A percentile compares a stretch with the other conserved stretches of the same genome.
These are phyloP conservation scores for Solanum hybrid DNA, from an alignment of 305 asterid genomes.

Conservation along the genomic window DNA sequence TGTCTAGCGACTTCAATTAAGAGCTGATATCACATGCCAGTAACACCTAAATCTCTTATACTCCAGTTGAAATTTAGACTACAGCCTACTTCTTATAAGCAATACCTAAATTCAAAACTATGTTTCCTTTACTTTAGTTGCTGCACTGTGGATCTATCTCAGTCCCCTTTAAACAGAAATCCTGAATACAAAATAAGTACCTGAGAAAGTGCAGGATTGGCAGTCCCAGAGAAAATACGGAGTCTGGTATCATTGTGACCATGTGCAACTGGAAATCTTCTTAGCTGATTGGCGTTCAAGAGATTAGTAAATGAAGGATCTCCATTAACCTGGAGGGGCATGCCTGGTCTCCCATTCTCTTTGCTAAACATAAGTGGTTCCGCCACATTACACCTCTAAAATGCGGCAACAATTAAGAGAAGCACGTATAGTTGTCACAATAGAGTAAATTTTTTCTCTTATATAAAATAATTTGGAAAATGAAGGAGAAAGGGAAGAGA, in stretches of 20 bases:
- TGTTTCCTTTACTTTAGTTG: neutral
- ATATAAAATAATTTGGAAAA: neutral
- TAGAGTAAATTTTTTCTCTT: neutral
- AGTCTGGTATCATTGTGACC: constrained; percentile 49
- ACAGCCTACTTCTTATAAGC: neutral
- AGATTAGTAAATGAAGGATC: constrained; percentile 49
- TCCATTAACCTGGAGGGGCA: constrained; percentile 18
- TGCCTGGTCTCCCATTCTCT: constrained; percentile 43
- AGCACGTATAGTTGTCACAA: neutral
- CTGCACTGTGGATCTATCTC: neutral
- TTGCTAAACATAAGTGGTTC: constrained; percentile 42
- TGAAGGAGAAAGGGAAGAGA: neutral
- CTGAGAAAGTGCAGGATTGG: constrained; percentile 78
- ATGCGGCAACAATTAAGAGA: neutral
- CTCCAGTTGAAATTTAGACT: neutral
- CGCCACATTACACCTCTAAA: constrained; percentile 22
- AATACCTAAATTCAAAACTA: neutral
- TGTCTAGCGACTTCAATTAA: neutral
- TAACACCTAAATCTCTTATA: neutral
- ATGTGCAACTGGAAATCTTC: constrained; percentile 18
- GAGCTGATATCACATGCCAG: neutral
- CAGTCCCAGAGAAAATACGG: constrained; percentile 82
- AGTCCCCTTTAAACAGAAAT: neutral
- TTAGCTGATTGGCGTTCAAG: constrained; percentile 30
- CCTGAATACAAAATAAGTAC: constrained; percentile 13